Conservation (phyloP, 441 rosid genomes). For the Erodium chrysanthum region DNA sequence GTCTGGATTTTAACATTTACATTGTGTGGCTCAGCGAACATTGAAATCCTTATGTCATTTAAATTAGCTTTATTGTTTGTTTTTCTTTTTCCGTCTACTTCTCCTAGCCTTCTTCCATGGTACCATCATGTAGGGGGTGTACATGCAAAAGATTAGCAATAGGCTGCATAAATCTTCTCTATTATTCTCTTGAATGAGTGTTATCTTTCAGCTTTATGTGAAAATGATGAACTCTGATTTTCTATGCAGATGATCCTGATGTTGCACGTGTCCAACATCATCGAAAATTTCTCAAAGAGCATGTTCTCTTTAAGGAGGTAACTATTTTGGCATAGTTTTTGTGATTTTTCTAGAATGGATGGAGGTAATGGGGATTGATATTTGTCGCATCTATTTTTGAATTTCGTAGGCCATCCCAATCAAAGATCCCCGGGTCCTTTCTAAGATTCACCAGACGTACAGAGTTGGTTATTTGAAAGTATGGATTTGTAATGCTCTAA, state of each 20-base stretch:
- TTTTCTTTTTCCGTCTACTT: neutral
- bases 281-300: slow-evolving; percentile 81
- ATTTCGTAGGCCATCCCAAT: slow-evolving; percentile 72
- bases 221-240: slow-evolving; percentile 6
- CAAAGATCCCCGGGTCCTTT: slow-evolving; percentile 66
- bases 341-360: slow-evolving; percentile 5
- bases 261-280: slow-evolving; percentile 66
- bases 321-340: slow-evolving; percentile 4
- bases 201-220: neutral
- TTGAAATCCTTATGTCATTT: neutral
- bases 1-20: slow-evolving; percentile 20
- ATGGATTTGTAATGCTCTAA: slow-evolving; percentile 19
- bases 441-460: slow-evolving; percentile 95
- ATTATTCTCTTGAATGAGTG: neutral
- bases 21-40: neutral
- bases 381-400: slow-evolving; percentile 16
- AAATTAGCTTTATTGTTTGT: neutral
- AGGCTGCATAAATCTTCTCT: neutral
- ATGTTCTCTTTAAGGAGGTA: slow-evolving; percentile 37
- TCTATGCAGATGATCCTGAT: slow-evolving; percentile 78
- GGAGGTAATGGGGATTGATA: neutral
- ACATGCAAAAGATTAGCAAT: neutral
- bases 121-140: neutral
- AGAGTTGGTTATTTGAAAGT: slow-evolving; percentile 97
- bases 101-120: neutral